Base-by-base conservation (phyloP, 2,329 filamentous ascomycete species). In the Pezicula carpinea region DNA sequence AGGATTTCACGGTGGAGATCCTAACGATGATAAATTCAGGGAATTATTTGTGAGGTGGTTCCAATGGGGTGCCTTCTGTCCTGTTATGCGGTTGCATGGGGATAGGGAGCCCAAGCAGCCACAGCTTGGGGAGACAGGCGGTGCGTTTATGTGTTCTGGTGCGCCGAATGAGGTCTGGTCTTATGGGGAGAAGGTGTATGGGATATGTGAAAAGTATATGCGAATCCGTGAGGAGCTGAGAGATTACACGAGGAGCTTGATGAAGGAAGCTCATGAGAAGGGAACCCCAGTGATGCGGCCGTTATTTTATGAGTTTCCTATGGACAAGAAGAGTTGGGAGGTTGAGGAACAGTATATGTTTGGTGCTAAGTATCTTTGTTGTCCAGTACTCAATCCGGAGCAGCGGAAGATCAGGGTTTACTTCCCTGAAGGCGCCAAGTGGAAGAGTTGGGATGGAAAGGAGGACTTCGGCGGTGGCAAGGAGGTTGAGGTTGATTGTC, bases 1-100 rank as follows among this genome's bases (percentile, higher is more conserved):
- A 2, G 83, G 83, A 1, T 86, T 87, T 57, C 82, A 85, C 56
- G 82, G 82, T 5, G 82, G 82, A 0, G 71, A 82, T 50, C 78
- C 80, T 0, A 61, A 68, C 1, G 73, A 82, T 39, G 63, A 67
- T 1, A 67, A 56, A 0, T 86, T 85, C 62, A 69, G 79, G 6
- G 82, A 86, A 57, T 64, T 86, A 0, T 79, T 85, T 48, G 75
- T 80, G 1, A 67, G 83, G 2, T 86, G 82, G 83, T 86, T 86
- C 61, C 82, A 85, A 56, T 86, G 81, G 80, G 82, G 77, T 0
- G 67, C 80, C 0, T 85, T 82, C 57, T 83, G 80, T 47, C 82
- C 82, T 0, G 82, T 86, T 1, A 82, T 87, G 74, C 67, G 83
- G 3, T 68, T 85, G 0, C 82, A 87, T 54, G 83, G 83, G 5